Evolutionary conservation across 1,284 basidiomycete genomes (phyloP), one percentile per base, ranked within the genome.

Genomic region (Inonotus obliquus): DNA sequence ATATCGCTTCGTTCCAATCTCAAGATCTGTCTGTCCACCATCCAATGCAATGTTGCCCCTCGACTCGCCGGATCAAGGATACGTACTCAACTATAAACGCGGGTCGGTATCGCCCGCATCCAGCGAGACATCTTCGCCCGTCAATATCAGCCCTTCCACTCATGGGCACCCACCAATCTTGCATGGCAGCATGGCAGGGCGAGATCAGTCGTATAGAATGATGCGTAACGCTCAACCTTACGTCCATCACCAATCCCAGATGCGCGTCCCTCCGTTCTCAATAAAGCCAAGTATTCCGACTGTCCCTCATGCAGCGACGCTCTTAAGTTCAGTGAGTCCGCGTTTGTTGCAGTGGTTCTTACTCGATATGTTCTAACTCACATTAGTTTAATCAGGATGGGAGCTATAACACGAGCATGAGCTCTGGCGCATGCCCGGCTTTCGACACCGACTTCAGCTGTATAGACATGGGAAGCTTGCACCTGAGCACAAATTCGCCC

Each of bases 1-100:
- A 37, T 63, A 63, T 39, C 56, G 47, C 44, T 59, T 63, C 49
- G 57, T 59, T 37, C 52, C 59, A 17, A 47, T 47, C 13, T 44
- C 41, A 9, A 44, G 9, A 13, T 37, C 53, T 9, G n/a, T 21
- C 7, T 35, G n/a, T 37, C 21, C 17, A 5, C 11, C 32, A 17
- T n/a, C 54, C 17, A 35, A 41, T 41, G 39, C 41, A 4, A 45
- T 35, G 19, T 32, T 45, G 21, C 25, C 55, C 14, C 25, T 44
- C 23, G 37, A 21, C 19, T 29, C 35, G 23, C 29, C 14, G 10
- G 27, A 9, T 2, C 10, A n/a, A 5, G 35, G 7, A 27, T 48
- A 1, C 6, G 23, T 10, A 17, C 32, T 13, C 6, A 21, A 17
- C n/a, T 41, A 38, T 39, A n/a, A 2, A 4, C 45, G 27, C 14